phyloP scores from a whole-genome alignment of 1,139 yeast genomes.

The Suhomyces bribrorum region DNA sequence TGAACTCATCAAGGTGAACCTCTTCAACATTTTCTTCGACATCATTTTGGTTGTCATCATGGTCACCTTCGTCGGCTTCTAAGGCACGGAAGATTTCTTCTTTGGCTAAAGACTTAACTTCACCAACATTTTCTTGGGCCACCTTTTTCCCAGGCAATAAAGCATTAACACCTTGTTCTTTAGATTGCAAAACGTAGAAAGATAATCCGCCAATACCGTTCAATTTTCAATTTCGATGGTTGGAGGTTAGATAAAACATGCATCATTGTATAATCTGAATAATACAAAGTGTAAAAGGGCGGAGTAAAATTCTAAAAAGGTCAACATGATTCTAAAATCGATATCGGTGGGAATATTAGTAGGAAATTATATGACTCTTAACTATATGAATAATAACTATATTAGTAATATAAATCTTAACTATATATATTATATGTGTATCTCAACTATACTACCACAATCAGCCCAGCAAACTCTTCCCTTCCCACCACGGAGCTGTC shows the following conservation, averaged over 20 bases:
- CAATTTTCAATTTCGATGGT: slow-evolving; percentile 65
- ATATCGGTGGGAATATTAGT: slow-evolving; percentile 92
- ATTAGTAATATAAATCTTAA: no score
- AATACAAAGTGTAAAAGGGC: slow-evolving; percentile 86
- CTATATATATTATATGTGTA: no score
- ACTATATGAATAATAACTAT: no score
- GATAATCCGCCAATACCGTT: slow-evolving; percentile 91
- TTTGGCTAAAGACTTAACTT: slow-evolving; percentile 41
- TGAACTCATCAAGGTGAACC: slow-evolving; percentile 67
- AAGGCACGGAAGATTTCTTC: slow-evolving; percentile 53
- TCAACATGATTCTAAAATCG: slow-evolving; percentile 95
- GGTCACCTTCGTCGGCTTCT: slow-evolving; percentile 49
- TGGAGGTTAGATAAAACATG: slow-evolving; percentile 90
- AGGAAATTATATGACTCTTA: no score
- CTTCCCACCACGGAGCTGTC: no score
- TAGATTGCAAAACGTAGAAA: slow-evolving; percentile 64
- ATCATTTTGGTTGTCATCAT: slow-evolving; percentile 38
- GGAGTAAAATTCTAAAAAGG: slow-evolving; percentile 93
- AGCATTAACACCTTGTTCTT: slow-evolving; percentile 40
- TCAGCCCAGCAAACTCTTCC: no score
- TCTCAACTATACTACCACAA: no score
- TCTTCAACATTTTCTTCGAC: slow-evolving; percentile 45
- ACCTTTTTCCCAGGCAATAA: slow-evolving; percentile 40
- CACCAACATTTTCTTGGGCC: slow-evolving; percentile 19
- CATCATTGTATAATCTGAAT: slow-evolving; percentile 80